Base-by-base conservation (phyloP, 2,329 filamentous ascomycete genomes). In the Monosporascus sp. region DNA sequence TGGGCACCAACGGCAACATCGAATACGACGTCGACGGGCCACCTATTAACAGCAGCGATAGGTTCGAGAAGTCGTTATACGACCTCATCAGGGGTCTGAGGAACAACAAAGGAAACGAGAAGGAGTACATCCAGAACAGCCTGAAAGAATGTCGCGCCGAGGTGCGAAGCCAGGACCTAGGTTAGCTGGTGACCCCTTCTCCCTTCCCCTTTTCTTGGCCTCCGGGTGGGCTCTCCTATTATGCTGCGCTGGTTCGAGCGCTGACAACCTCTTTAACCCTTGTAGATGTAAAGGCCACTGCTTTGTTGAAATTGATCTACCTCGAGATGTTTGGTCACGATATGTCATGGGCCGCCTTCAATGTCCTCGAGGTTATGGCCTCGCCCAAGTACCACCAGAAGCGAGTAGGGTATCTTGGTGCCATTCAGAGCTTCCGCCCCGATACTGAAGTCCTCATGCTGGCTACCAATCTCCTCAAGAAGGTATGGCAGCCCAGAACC, bases 291-390 rank as follows among this genome's bases (percentile, higher is more conserved):
- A 99, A 99, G 78, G 92, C 94, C 20, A 97, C 91, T 36, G 94
- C 94, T 46, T 80, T 99, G 51, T 78, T 99, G 66, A 99, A 99
- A 77, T 82, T 99, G 63, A 87, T 97, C 50, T 99, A 99, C 70
- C 83, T 99, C 60, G 94, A 99, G 71, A 99, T 99, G 94, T 92
- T 97, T 62, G 94, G 94, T 15, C 89, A 97, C 70, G 94, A 97
- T 73, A 99, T 99, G 94, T 97, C 93, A 3, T 99, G 94, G 94
- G 94, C 94, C 4, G 92, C 92, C 14, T 99, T 99, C 74, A 90
- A 99, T 70, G 93, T 97, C 50, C 86, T 99, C 48, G 94, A 99
- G 75, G 94, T 99, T 74, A 99, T 99, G 94, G 96, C 92, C 38
- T 96, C 90, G 39, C 80, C 88, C 48, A 97, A 97, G 70, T 96